phyloP scores from a whole-genome alignment of 2,329 filamentous ascomycete genomes.

The Ampelomyces quisqualis region DNA sequence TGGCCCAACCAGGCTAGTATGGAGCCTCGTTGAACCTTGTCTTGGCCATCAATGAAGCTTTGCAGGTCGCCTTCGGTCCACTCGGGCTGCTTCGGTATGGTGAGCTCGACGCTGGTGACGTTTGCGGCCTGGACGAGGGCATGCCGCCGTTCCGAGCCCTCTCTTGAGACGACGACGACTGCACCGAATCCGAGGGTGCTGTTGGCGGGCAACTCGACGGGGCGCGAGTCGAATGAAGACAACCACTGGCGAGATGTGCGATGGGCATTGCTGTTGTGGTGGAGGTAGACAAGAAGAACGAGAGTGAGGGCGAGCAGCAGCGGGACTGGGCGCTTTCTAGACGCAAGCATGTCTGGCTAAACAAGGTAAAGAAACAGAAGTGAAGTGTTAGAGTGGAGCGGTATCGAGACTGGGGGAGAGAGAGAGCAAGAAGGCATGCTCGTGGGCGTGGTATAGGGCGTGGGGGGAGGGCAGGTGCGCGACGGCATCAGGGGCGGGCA shows the following conservation, averaged over 20 bases:
- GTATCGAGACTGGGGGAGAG: no score
- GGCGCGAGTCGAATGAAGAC: conserved; percentile 25
- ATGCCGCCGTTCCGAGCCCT: conserved; percentile 43
- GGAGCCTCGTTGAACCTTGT: conserved; percentile 43
- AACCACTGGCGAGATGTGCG: conserved; percentile 35
- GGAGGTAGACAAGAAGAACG: conserved; percentile 30
- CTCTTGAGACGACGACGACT: conserved; percentile 46
- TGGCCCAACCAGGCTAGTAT: conserved; percentile 50
- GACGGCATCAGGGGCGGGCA: conserved; percentile 4
- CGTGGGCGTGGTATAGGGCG: no score
- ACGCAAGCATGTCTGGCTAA: conserved; percentile 33
- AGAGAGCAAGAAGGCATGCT: conserved; percentile 31
- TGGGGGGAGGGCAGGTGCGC: conserved; percentile 5
- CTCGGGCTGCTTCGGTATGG: conserved; percentile 45
- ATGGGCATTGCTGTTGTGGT: conserved; percentile 30
- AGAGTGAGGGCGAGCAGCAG: conserved; percentile 31
- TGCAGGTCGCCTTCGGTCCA: conserved; percentile 47
- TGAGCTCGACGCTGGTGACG: conserved; percentile 47
- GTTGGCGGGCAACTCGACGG: conserved; percentile 35
- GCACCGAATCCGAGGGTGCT: conserved; percentile 46
- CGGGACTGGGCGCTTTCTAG: conserved; percentile 34
- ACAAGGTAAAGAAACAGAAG: conserved; percentile 8
- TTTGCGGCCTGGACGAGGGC: conserved; percentile 46
- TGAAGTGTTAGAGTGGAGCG: no score
- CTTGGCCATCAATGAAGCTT: conserved; percentile 39